Conservation (phyloP, 2,329 filamentous ascomycete genomes). For the Phoma sp. region DNA sequence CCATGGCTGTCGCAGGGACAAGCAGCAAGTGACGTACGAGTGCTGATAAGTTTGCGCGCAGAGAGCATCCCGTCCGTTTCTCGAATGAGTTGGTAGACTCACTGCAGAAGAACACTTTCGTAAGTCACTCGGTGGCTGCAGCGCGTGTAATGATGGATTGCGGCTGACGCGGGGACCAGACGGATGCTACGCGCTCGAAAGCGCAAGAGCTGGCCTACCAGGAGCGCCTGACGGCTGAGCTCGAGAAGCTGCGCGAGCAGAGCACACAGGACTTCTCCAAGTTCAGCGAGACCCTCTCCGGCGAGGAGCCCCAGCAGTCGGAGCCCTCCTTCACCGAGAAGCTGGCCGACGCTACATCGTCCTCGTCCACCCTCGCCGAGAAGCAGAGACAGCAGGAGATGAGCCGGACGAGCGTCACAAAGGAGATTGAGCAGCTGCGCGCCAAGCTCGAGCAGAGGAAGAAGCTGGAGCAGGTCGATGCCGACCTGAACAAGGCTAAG, state of each 20-base stretch:
- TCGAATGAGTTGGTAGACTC: conserved; percentile 83
- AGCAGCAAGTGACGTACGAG: conserved; percentile 4
- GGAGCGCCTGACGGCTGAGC: conserved; percentile 82
- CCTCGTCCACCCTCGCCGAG: conserved; percentile 44
- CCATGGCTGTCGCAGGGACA: neutral
- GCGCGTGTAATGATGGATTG: neutral
- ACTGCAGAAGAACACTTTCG: conserved; percentile 84
- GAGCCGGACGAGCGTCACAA: conserved; percentile 59
- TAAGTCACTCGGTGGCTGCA: conserved; percentile 50
- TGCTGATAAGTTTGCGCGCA: conserved; percentile 50
- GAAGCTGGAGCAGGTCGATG: conserved; percentile 68
- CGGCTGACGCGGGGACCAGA: conserved; percentile 59
- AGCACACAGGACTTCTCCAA: conserved; percentile 72
- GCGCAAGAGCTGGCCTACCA: conserved; percentile 87
- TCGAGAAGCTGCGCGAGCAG: conserved; percentile 75
- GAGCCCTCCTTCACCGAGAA: conserved; percentile 45
- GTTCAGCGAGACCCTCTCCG: conserved; percentile 68
- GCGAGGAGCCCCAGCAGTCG: conserved; percentile 48
- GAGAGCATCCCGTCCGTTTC: conserved; percentile 69
- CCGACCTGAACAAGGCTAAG: conserved; percentile 75
- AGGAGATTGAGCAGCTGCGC: conserved; percentile 63
- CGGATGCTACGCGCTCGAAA: conserved; percentile 84
- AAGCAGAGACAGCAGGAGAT: conserved; percentile 55
- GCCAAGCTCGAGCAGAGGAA: conserved; percentile 60
- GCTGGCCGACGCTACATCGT: conserved; percentile 44